phyloP scores from a whole-genome alignment of 371 early-diverging fungal genomes.

The Mucor irregularis region DNA sequence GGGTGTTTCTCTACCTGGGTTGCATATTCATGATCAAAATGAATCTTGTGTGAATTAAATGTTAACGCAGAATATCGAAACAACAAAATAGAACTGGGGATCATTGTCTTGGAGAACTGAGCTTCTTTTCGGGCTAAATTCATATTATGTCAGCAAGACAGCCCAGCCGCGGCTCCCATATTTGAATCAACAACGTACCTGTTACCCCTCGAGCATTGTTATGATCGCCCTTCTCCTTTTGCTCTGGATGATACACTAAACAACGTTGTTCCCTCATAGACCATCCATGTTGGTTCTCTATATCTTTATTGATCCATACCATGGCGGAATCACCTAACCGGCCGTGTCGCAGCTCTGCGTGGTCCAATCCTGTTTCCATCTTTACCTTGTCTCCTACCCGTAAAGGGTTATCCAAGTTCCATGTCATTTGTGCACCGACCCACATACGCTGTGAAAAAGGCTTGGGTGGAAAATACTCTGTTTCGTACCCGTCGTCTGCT shows the following conservation, averaged over 20 bases:
- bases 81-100: constrained; percentile 68
- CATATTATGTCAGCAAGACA: too few relatives aligned
- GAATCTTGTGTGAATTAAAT: constrained; percentile 85
- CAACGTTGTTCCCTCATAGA: constrained; percentile 70
- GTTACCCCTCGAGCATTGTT: constrained; percentile 1
- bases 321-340: constrained; percentile 65
- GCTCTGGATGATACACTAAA: constrained; percentile 66
- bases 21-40: constrained; percentile 78
- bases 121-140: constrained; percentile 43
- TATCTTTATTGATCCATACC: constrained; percentile 66
- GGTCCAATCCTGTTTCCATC: constrained; percentile 58
- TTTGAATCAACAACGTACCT: constrained; percentile 1
- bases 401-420: constrained; percentile 57
- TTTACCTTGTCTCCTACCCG: constrained; percentile 59
- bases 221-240: not conserved
- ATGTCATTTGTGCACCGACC: constrained; percentile 79
- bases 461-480: constrained; percentile 71
- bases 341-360: constrained; percentile 53
- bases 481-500: constrained; percentile 79
- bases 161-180: not conserved
- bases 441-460: constrained; percentile 83
- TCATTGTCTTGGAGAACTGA: constrained; percentile 56
- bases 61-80: constrained; percentile 87
- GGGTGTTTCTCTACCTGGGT: constrained; percentile 71
- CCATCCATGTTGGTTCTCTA: constrained; percentile 64